These are phyloP conservation scores for Aspergillus fumigatiaffinis DNA, from an alignment of 2,329 filamentous ascomycete genomes.

Conservation along the genomic window DNA sequence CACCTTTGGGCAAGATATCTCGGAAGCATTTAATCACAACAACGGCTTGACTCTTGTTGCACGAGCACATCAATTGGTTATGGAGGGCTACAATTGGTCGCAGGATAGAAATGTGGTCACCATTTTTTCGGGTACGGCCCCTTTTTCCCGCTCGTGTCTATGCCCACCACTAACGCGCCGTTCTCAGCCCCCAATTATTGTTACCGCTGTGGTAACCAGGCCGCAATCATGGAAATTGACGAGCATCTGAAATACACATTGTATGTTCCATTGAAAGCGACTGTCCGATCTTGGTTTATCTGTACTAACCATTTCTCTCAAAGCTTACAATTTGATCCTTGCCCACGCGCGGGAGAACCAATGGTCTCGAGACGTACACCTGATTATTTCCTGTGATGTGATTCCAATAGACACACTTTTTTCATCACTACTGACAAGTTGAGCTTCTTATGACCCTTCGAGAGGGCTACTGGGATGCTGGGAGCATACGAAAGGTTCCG, in stretches of 20 bases:
- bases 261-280: conserved; percentile 54
- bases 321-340: conserved; percentile 98
- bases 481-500: conserved; percentile 25
- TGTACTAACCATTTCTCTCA: conserved; percentile 5
- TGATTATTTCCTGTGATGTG: conserved; percentile 87
- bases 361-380: conserved; percentile 98
- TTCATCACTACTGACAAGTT: conserved; percentile 18
- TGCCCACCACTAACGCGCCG: conserved; percentile 11
- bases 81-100: conserved; percentile 99
- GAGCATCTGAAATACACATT: conserved; percentile 99
- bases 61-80: conserved; percentile 94
- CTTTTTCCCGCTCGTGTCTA: conserved; percentile 20
- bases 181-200: conserved; percentile 79
- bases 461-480: conserved; percentile 26
- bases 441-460: conserved; percentile 20
- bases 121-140: conserved; percentile 79
- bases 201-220: conserved; percentile 98
- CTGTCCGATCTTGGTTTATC: not conserved
- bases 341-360: conserved; percentile 92
- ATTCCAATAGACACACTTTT: conserved; percentile 32
- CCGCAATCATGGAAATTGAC: conserved; percentile 99
- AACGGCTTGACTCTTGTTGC: conserved; percentile 95
- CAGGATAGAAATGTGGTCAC: conserved; percentile 98
- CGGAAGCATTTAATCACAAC: conserved; percentile 98
- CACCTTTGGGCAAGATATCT: conserved; percentile 95